Base-by-base conservation (phyloP, 768 basidiomycete genomes). In the Piloderma croceum region DNA sequence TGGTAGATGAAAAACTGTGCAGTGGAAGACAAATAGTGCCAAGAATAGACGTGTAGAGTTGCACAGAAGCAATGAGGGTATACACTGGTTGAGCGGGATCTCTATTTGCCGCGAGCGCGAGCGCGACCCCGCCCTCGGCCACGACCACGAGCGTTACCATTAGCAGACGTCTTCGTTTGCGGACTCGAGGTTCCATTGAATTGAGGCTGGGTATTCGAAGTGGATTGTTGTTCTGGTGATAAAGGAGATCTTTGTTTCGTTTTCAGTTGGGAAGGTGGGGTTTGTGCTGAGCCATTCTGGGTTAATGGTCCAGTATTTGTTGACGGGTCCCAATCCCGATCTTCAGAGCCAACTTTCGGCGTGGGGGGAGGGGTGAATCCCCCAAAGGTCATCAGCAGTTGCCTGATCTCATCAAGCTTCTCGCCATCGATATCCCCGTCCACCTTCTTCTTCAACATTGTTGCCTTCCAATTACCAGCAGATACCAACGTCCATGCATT, bases 301-400 rank as follows among this genome's bases (percentile, higher is more conserved):
- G 25, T 39, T 27, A 19, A 25, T 18, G 37, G 12, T 24, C 13
- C 21, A 18, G 45, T 15, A 23, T 20, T 17, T 22, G 38, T n/a
- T 18, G 32, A 17, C 31, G 20, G 39, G 39, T 43, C 25, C 37
- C 24, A 37, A 44, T 39, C 38, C 31, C 33, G 32, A 24, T 36
- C 31, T 45, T 39, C 20, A 43, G 50, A 22, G 24, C 32, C 12
- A 3, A 41, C 51, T 25, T 45, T 49, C 24, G 60, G 56, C 12
- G 64, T 63, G 23, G 65, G 57, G 38, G 71, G 70, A n/a, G 70
- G 68, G 4, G 70, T 69, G 52, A 75, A 73, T 13, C 66, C 67
- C 12, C 77, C 77, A 44, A 61, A 73, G 27, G 59, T 67, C 58
- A 68, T 67, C 39, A 84, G 53, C 10, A 83, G 62, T 43, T 71